Percentiles rank a stretch among this genome's conserved stretches.
These are phyloP conservation scores for Ophiocordyceps unilateralis DNA, from an alignment of 2,329 filamentous ascomycete species.

Conservation along the genomic window DNA sequence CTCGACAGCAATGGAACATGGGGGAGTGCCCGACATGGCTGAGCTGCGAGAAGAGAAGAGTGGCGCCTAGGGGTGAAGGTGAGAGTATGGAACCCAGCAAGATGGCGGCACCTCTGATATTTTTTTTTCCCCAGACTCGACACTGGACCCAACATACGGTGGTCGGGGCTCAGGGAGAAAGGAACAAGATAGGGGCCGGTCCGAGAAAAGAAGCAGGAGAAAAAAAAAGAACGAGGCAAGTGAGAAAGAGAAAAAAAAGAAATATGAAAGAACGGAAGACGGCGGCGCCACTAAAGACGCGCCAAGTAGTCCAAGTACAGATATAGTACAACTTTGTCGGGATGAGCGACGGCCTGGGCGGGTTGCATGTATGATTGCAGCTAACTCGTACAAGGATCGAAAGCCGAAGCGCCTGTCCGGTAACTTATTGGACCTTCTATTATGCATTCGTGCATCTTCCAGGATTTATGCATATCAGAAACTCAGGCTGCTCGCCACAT, in stretches of 20 bases:
- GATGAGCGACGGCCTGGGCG: not conserved
- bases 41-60: not conserved
- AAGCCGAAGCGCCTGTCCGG: not conserved
- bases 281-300: not conserved
- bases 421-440: too few relatives aligned
- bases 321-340: not conserved
- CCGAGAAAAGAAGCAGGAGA: not conserved
- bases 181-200: not conserved
- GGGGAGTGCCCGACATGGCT: not conserved
- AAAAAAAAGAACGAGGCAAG: not conserved
- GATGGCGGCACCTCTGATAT: too few relatives aligned
- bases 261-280: not conserved
- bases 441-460: too few relatives aligned
- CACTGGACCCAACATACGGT: too few relatives aligned
- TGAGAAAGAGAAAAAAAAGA: not conserved
- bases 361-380: not conserved
- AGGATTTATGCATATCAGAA: not conserved
- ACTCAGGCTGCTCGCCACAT: not conserved
- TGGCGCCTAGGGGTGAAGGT: not conserved
- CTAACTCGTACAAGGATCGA: not conserved
- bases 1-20: conserved; percentile 4
- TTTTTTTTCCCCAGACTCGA: too few relatives aligned
- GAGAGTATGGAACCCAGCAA: not conserved
- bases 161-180: not conserved
- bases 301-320: not conserved